Evolutionary conservation across 108 stramenopile species (phyloP), one percentile per base, ranked within the genome.

Genomic region (Skeletonema grethae): DNA sequence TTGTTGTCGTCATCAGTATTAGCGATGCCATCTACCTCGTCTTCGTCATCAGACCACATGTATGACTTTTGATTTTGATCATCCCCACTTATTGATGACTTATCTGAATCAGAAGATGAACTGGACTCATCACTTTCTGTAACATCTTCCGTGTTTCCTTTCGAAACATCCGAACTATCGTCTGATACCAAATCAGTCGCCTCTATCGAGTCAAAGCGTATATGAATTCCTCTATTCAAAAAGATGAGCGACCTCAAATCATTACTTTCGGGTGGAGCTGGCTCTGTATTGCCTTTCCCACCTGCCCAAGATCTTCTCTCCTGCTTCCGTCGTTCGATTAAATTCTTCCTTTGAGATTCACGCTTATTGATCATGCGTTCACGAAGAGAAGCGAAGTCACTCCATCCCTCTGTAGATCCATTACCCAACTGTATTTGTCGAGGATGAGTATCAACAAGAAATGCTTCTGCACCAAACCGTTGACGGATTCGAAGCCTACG

Each of bases 401-500:
- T 20, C 77, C 72, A 73, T 43, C 71, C 77, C 48, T 70, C 35
- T 6, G 20, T 12, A 13, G 48, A 8, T 1, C 29, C 46, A 31
- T 31, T 45, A 7, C 24, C 18, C 11, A 77, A n/a, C 28, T 67
- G 53, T 5, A 77, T 12, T 4, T 43, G 4, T 11, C 56, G 69
- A 12, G 78, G 78, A 11, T 84, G 78, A 16, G 90, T 88, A 59
- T 94, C 93, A 22, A 94, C 88, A 63, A 85, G 77, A 57, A 76
- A 82, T 5, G 87, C 88, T 46, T 88, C 87, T 38, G 90, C 81
- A 9, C 90, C 93, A 69, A 79, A 87, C 53, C 87, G 79, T 57
- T 81, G 85, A 46, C 87, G 84, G 34, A 94, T 87, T 43, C 86
- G 82, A 18, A 91, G 81, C 28, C 84, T 82, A 31, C 93, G 82